Conservation (phyloP, 2,329 filamentous ascomycete genomes). For the Neonectria coccinea region DNA sequence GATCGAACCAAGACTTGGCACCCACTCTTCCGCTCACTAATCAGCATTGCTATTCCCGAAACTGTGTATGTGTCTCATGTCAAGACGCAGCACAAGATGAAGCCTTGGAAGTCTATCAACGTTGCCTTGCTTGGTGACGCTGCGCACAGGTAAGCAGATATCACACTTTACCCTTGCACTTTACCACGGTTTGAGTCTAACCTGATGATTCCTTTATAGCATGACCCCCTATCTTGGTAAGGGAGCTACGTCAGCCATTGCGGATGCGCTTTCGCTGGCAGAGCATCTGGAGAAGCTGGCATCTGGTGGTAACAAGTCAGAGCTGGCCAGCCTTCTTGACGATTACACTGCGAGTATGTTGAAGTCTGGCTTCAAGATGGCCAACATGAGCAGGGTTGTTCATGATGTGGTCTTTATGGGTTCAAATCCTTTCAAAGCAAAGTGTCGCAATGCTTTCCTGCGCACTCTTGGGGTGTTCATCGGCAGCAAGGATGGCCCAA, state of each 20-base stretch:
- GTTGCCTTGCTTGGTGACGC: conserved; percentile 8
- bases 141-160: conserved; percentile 12
- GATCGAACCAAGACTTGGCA: conserved; percentile 13
- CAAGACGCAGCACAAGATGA: conserved; percentile 18
- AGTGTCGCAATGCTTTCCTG: conserved; percentile 1
- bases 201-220: background rate
- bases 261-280: conserved; percentile 12
- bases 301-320: background rate
- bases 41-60: conserved; percentile 2
- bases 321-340: background rate
- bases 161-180: background rate
- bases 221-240: conserved; percentile 21
- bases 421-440: conserved; percentile 2
- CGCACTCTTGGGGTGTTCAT: background rate
- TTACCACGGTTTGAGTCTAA: background rate
- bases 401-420: conserved; percentile 1
- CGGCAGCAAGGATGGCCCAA: conserved; percentile 1
- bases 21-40: conserved; percentile 13
- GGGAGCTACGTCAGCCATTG: conserved; percentile 15
- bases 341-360: background rate
- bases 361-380: conserved; percentile 3
- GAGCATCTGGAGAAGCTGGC: conserved; percentile 1
- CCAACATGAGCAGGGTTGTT: background rate
- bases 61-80: conserved; percentile 14
- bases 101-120: conserved; percentile 14